phyloP scores from a whole-genome alignment of 2,329 filamentous ascomycete species.

The Colletotrichum melonis region DNA sequence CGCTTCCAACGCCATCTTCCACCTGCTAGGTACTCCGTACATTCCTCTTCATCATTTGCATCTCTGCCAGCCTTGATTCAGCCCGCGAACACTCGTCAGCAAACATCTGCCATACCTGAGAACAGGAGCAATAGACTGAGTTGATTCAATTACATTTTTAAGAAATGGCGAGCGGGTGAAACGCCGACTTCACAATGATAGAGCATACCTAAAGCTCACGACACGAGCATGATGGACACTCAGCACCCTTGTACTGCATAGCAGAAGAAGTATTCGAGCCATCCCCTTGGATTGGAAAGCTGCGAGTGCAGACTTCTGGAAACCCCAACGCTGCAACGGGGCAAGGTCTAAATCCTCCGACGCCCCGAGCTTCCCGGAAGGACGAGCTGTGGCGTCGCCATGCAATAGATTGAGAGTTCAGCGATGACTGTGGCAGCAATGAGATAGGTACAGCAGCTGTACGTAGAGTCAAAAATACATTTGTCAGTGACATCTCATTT shows the following conservation, averaged over 20 bases:
- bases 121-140: neutral
- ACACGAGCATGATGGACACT: neutral
- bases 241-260: neutral
- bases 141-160: neutral
- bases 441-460: neutral
- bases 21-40: neutral
- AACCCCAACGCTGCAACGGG: neutral
- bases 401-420: neutral
- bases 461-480: neutral
- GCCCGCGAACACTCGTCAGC: neutral
- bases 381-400: neutral
- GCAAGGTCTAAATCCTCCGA: neutral
- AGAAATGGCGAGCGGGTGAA: neutral
- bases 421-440: neutral
- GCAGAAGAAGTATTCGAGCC: neutral
- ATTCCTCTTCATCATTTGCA: neutral
- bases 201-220: neutral
- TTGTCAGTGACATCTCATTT: neutral
- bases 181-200: neutral
- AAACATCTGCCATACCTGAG: neutral
- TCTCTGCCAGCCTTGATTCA: neutral
- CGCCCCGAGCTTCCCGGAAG: conserved; percentile 10
- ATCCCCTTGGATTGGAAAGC: neutral
- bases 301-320: neutral
- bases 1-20: neutral